Percentiles rank a stretch among this genome's conserved stretches.
phyloP scores from a whole-genome alignment of 75 land plant genomes.

The Sequoiadendron giganteum region DNA sequence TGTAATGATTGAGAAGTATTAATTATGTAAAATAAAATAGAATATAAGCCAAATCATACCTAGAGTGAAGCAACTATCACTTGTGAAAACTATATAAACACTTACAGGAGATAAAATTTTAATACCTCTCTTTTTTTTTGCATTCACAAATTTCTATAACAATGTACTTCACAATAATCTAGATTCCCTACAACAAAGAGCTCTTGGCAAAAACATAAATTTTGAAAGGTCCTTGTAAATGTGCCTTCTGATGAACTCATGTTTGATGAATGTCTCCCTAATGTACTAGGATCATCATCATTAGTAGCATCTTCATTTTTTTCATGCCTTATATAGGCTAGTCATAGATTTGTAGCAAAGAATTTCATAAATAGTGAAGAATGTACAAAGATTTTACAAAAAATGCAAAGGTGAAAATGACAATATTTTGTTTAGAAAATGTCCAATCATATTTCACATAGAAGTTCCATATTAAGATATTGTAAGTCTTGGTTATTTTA shows the following conservation, averaged over 20 bases:
- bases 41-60: background rate
- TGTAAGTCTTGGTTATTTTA: constrained; percentile 6
- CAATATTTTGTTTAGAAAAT: background rate
- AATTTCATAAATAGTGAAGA: background rate
- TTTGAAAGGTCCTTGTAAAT: constrained; percentile 10
- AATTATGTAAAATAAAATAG: background rate
- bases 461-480: background rate
- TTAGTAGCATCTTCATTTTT: constrained; percentile 58
- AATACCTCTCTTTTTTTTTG: too few species aligned
- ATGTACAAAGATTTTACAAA: background rate
- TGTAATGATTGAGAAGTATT: background rate
- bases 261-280: constrained; percentile 61
- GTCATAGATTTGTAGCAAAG: constrained; percentile 59
- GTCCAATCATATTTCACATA: background rate
- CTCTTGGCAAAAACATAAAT: background rate
- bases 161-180: background rate
- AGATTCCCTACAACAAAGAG: background rate
- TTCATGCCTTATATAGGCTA: constrained; percentile 49
- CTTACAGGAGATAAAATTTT: background rate
- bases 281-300: constrained; percentile 84
- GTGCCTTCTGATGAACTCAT: constrained; percentile 14
- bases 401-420: background rate
- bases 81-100: background rate
- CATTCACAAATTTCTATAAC: background rate
- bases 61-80: background rate